Percentiles rank a stretch among this genome's conserved stretches.
These are phyloP conservation scores for Wilcoxina mikolae DNA, from an alignment of 495 filamentous ascomycete genomes.

Conservation along the genomic window DNA sequence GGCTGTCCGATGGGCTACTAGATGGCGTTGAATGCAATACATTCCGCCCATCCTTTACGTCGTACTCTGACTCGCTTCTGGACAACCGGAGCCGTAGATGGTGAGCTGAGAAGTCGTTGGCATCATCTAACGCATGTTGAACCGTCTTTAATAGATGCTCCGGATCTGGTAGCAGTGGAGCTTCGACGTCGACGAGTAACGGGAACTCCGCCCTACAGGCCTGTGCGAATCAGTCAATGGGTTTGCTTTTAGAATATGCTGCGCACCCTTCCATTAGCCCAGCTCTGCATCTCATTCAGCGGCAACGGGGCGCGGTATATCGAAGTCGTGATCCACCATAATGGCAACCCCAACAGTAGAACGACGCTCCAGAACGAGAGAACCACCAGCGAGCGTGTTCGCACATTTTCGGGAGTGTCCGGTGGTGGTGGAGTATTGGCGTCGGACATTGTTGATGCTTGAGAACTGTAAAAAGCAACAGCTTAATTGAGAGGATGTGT, in stretches of 20 bases:
- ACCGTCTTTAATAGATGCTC: conserved; percentile 72
- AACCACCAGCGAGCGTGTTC: conserved; percentile 56
- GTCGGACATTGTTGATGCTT: background rate
- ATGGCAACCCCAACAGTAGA: conserved; percentile 67
- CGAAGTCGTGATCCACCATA: conserved; percentile 95
- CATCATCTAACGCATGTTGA: conserved; percentile 78
- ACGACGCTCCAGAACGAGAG: conserved; percentile 85
- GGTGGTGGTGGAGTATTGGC: conserved; percentile 46
- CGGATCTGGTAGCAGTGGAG: conserved; percentile 46
- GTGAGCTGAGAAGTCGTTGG: conserved; percentile 84
- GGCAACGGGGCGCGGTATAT: conserved; percentile 82
- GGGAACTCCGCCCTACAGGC: conserved; percentile 80
- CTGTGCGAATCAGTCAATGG: conserved; percentile 33
- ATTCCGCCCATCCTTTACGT: conserved; percentile 24
- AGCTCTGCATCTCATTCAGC: conserved; percentile 71
- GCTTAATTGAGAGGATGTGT: background rate
- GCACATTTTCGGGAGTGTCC: conserved; percentile 54
- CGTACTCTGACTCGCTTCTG: conserved; percentile 29
- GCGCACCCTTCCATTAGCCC: conserved; percentile 80
- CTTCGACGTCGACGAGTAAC: conserved; percentile 62
- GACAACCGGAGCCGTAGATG: conserved; percentile 64
- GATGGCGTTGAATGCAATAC: background rate
- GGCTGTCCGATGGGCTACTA: background rate
- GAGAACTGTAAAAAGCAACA: background rate
- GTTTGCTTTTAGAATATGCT: background rate